These are phyloP conservation scores for Candida saitoana DNA, from an alignment of 805 yeast genomes.

Conservation along the genomic window DNA sequence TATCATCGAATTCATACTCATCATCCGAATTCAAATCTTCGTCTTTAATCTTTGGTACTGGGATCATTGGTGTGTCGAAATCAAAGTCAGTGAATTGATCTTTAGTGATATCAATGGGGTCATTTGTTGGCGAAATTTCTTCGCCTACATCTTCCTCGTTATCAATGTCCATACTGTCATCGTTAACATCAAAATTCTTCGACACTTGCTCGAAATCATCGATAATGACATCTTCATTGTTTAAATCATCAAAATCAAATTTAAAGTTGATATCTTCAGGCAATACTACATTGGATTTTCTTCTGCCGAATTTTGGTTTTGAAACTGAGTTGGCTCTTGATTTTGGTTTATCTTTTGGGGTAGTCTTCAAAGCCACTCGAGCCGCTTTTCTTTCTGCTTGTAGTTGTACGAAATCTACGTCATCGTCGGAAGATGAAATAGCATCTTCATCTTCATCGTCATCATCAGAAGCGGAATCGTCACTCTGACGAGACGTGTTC, in stretches of 20 bases:
- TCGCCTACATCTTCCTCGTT: slow-evolving; percentile 17
- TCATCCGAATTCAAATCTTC: slow-evolving; percentile 53
- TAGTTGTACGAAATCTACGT: slow-evolving; percentile 67
- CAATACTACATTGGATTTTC: slow-evolving; percentile 35
- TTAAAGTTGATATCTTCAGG: slow-evolving; percentile 42
- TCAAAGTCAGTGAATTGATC: slow-evolving; percentile 18
- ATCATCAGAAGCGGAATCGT: slow-evolving; percentile 9
- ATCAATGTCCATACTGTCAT: slow-evolving; percentile 8
- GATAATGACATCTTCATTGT: slow-evolving; percentile 14
- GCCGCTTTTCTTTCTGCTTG: slow-evolving; percentile 64
- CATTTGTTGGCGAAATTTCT: slow-evolving; percentile 9
- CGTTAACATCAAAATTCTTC: slow-evolving; percentile 1
- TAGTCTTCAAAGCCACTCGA: slow-evolving; percentile 19
- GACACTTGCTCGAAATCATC: slow-evolving; percentile 15
- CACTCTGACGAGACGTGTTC: slow-evolving; percentile 9
- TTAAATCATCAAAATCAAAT: slow-evolving; percentile 38
- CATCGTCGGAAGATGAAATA: slow-evolving; percentile 59
- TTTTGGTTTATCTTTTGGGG: slow-evolving; percentile 8
- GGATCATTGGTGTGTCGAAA: slow-evolving; percentile 33
- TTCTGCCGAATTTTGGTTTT: slow-evolving; percentile 27
- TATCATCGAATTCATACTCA: slow-evolving; percentile 57
- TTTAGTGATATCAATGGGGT: slow-evolving; percentile 7
- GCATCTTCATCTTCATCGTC: slow-evolving; percentile 23
- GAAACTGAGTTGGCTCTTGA: slow-evolving; percentile 12
- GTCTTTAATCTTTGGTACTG: slow-evolving; percentile 51